phyloP scores from a whole-genome alignment of 2,329 filamentous ascomycete genomes.

The Alternaria ventricosa region DNA sequence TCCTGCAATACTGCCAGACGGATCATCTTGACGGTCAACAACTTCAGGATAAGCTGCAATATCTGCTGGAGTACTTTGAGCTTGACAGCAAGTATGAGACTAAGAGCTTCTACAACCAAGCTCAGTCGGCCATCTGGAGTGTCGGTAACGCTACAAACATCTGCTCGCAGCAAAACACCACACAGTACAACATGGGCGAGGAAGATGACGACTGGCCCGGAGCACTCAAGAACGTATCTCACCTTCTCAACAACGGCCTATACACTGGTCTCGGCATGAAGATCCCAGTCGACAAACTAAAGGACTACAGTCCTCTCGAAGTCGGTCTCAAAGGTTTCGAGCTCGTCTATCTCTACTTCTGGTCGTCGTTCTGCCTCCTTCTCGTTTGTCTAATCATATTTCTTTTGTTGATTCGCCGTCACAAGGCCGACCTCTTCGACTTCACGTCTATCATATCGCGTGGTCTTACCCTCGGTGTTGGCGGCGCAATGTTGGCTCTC shows the following conservation, averaged over 20 bases:
- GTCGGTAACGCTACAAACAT: conserved; percentile 44
- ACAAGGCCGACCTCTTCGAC: conserved; percentile 51
- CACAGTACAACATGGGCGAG: conserved; percentile 12
- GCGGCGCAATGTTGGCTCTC: conserved; percentile 40
- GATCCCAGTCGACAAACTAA: conserved; percentile 36
- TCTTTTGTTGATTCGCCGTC: conserved; percentile 49
- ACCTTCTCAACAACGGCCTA: conserved; percentile 37
- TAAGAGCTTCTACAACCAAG: conserved; percentile 14
- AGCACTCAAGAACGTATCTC: conserved; percentile 28
- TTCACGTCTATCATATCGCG: conserved; percentile 45
- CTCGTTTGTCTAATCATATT: conserved; percentile 47
- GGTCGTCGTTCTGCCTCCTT: conserved; percentile 46
- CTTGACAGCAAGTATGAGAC: conserved; percentile 44
- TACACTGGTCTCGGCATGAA: conserved; percentile 45
- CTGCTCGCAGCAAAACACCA: conserved; percentile 32
- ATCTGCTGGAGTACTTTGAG: conserved; percentile 35
- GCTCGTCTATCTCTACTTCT: conserved; percentile 48
- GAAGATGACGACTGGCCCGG: conserved; percentile 20
- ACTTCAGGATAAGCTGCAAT: conserved; percentile 35
- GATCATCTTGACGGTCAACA: conserved; percentile 40
- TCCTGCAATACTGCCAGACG: conserved; percentile 46
- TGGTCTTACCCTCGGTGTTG: conserved; percentile 32
- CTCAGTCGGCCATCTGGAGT: conserved; percentile 19
- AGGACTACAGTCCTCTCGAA: conserved; percentile 28
- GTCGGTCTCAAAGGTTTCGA: conserved; percentile 40